Evolutionary conservation across 495 filamentous ascomycete species (phyloP).

Genomic region (Penicillium argentinense): DNA sequence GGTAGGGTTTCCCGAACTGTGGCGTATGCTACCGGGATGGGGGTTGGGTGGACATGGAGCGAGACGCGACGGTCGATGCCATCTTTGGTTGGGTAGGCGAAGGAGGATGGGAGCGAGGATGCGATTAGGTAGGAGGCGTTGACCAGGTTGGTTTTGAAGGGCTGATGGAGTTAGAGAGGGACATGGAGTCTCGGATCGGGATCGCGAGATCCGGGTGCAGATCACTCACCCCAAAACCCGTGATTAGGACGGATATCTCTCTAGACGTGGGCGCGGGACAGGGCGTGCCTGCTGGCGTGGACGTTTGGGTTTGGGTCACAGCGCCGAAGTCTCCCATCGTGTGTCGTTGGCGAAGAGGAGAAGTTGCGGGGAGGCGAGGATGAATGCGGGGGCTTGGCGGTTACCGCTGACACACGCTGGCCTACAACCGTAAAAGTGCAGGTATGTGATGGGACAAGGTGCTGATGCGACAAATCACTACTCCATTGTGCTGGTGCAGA

Average conservation of each 20-base stretch:
- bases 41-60: conserved; percentile 62
- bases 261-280: conserved; percentile 16
- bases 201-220: conserved; percentile 11
- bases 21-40: conserved; percentile 69
- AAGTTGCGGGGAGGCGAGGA: background rate
- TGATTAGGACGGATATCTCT: conserved; percentile 67
- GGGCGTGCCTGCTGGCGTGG: conserved; percentile 15
- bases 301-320: conserved; percentile 13
- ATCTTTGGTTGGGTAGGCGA: conserved; percentile 22
- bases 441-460: too few species aligned
- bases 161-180: conserved; percentile 40
- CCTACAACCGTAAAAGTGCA: too few species aligned
- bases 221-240: conserved; percentile 68
- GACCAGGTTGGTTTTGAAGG: conserved; percentile 64
- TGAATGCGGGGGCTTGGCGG: conserved; percentile 1
- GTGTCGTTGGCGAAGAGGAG: background rate
- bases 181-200: conserved; percentile 3
- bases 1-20: conserved; percentile 64
- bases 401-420: too few species aligned
- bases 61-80: conserved; percentile 52
- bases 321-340: conserved; percentile 45
- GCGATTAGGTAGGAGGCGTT: conserved; percentile 76
- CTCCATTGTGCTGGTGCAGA: too few species aligned
- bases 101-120: conserved; percentile 42
- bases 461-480: too few species aligned